A percentile compares a stretch with the other conserved stretches of the same genome.
Evolutionary conservation across 2,329 filamentous ascomycete genomes (phyloP).

Genomic region (Aspergillus udagawae): DNA sequence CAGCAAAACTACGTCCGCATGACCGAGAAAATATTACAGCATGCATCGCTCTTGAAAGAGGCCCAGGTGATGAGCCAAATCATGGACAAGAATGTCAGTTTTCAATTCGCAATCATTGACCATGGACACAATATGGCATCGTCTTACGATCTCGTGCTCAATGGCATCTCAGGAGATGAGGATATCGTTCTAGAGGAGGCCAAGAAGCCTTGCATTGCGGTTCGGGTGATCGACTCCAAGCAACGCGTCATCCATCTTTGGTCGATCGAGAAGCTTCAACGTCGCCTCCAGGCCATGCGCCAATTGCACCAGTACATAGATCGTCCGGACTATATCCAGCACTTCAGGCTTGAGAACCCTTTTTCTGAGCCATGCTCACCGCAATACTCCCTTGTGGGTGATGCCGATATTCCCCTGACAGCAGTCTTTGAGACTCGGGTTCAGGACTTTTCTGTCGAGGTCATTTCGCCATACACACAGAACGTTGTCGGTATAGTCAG

Average conservation of each 20-base stretch:
- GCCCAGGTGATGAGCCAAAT: constrained; percentile 98
- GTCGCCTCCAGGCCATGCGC: constrained; percentile 85
- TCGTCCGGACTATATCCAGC: constrained; percentile 88
- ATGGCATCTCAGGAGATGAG: constrained; percentile 81
- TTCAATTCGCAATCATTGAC: constrained; percentile 92
- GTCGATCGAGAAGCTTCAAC: constrained; percentile 89
- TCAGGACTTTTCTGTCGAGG: constrained; percentile 88
- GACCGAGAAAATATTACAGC: constrained; percentile 85
- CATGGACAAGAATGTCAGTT: constrained; percentile 86
- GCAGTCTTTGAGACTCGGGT: constrained; percentile 93
- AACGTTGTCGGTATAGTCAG: constrained; percentile 88
- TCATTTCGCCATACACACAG: constrained; percentile 86
- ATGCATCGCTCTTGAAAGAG: constrained; percentile 85
- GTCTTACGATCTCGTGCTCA: constrained; percentile 93
- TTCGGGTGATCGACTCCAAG: constrained; percentile 88
- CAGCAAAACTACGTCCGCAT: constrained; percentile 85
- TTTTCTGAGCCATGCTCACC: constrained; percentile 90
- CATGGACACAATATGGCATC: constrained; percentile 83
- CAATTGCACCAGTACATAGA: constrained; percentile 97
- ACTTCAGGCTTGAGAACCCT: constrained; percentile 87
- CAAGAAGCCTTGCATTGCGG: constrained; percentile 82
- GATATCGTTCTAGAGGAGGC: constrained; percentile 76
- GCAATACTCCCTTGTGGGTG: constrained; percentile 86
- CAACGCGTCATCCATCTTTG: constrained; percentile 83
- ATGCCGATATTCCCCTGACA: constrained; percentile 84